These are phyloP conservation scores for Fusarium musae DNA, from an alignment of 2,329 filamentous ascomycete species.

Conservation along the genomic window DNA sequence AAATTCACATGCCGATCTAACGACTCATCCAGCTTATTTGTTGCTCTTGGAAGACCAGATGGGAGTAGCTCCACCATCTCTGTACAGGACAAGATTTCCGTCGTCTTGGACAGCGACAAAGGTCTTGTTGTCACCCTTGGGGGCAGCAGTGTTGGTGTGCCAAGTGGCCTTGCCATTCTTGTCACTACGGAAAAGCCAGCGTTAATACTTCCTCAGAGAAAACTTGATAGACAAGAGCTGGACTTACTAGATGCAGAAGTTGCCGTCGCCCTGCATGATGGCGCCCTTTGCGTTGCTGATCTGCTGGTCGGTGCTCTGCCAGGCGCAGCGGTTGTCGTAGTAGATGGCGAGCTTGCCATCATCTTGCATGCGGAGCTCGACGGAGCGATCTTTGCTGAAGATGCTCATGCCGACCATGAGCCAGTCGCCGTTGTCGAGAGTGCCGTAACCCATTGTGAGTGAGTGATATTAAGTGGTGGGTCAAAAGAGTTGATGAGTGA, in stretches of 20 bases:
- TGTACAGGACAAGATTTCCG: conserved; percentile 6
- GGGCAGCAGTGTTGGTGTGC: conserved; percentile 14
- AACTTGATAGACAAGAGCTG: background rate
- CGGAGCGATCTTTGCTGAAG: conserved; percentile 4
- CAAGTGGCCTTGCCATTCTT: conserved; percentile 12
- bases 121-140: background rate
- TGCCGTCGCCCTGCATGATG: conserved; percentile 1
- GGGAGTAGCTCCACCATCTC: background rate
- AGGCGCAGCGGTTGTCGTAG: background rate
- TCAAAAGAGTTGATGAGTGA: background rate
- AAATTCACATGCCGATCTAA: too few species aligned
- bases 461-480: background rate
- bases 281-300: background rate
- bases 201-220: too few species aligned
- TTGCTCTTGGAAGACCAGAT: conserved; percentile 17
- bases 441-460: conserved; percentile 1
- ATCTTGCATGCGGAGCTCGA: conserved; percentile 23
- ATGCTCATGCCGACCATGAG: conserved; percentile 13
- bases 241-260: conserved; percentile 6
- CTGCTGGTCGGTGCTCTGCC: conserved; percentile 17
- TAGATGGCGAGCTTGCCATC: conserved; percentile 20
- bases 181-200: background rate
- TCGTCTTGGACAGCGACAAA: conserved; percentile 14
- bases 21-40: background rate
- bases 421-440: conserved; percentile 19